phyloP scores from a whole-genome alignment of 169 alveolate species.

The Cryptosporidium baileyi region DNA sequence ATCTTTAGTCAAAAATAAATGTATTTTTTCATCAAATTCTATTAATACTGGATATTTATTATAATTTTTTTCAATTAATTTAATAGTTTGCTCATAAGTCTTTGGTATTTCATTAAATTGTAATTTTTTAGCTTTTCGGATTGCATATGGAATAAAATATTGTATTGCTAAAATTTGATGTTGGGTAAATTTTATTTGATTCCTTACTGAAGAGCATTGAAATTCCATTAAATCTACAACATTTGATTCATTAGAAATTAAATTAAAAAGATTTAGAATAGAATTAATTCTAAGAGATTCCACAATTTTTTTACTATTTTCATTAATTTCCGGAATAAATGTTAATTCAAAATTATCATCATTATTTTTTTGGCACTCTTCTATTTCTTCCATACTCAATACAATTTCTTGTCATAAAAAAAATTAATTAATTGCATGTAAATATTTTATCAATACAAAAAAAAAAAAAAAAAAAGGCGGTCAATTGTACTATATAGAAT shows the following conservation, averaged over 20 bases:
- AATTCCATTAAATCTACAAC: constrained; percentile 29
- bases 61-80: neutral
- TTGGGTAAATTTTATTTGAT: constrained; percentile 10
- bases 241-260: constrained; percentile 30
- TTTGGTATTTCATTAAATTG: constrained; percentile 24
- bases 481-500: no score
- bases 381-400: no score
- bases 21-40: constrained; percentile 21
- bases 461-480: no score
- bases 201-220: neutral
- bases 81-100: neutral
- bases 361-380: no score
- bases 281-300: constrained; percentile 20
- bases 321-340: constrained; percentile 48
- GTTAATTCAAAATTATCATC: neutral
- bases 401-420: no score
- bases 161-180: constrained; percentile 56
- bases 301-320: constrained; percentile 32
- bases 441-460: no score
- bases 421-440: no score
- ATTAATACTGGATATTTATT: constrained; percentile 10
- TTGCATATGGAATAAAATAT: constrained; percentile 57
- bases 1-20: neutral
- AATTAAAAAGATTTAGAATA: constrained; percentile 23
- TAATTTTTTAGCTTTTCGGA: constrained; percentile 6